Base-by-base conservation (phyloP, 202 grass and related monocot genomes). In the Dendrocalamus latiflorus region DNA sequence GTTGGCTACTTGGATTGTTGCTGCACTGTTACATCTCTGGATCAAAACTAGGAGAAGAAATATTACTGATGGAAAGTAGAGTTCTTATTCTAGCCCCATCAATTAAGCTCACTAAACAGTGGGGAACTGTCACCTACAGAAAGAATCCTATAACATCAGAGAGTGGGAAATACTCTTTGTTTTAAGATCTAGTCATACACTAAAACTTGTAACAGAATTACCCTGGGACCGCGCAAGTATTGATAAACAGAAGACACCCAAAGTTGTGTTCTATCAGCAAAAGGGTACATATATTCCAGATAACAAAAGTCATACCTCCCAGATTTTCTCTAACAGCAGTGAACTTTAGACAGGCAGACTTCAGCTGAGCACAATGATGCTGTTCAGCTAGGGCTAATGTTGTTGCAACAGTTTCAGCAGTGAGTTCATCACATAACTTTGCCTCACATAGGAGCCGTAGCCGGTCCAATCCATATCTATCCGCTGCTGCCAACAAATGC, bases 311-410 rank as follows among this genome's bases (percentile, higher is more conserved):
- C 61, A 51, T 76, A 97, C 93, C 93, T 91, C 89, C 88, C 37
- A 97, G 84, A 81, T 96, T 96, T 84, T 81, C 69, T 49, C 83
- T 67, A 75, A 81, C 74, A 25, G 90, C 93, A 54, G 77, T 84
- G 33, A 93, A 96, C 75, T 85, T 90, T 53, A 96, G 83, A 73
- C 93, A 91, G 10, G 87, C 86, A 62, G 86, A 77, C 81, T 96
- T 96, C 67, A 96, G 84, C 51, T 89, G 83, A 71, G 86, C 22
- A 62, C 90, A 93, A 75, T 91, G 88, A 66, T 96, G 90, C 58
- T 93, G 93, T 72, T 96, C 90, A 65, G 93, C 93, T n/a, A 96
- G 81, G 68, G 90, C 93, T 61, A 96, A 89, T 17, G 93, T 96
- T 79, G 93, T 93, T 85, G 90, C 93, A 68, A 93, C 93, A 65